Base-by-base conservation (phyloP, 352 stramenopile genomes). In the Discostella stelligera region DNA sequence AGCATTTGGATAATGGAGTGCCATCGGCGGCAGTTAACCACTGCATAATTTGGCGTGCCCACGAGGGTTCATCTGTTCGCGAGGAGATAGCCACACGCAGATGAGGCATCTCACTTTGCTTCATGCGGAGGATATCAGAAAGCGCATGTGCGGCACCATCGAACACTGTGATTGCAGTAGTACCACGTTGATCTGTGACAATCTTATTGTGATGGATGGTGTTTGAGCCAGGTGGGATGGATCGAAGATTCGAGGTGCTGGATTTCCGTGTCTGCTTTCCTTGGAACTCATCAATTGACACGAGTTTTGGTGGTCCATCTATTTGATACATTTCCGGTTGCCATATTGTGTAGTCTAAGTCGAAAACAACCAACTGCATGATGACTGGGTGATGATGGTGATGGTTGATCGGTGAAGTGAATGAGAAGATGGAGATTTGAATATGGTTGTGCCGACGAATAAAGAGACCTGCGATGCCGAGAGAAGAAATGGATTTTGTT, bases 271-370 rank as follows among this genome's bases (percentile, higher is more conserved):
- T 71, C 68, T 82, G 49, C 50, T 75, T 80, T 16, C 54, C 68
- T 23, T 49, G 30, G 49, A 69, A 67, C 9, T 71, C 60, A 61
- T 80, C 54, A 14, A 71, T 16, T 53, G 68, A 66, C 1, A 70
- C 61, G 0, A 89, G 61, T 9, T 74, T 70, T 27, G 85, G 82
- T 18, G 53, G 52, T 11, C 82, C 79, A 59, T 83, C 67, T 16
- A 89, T 68, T 63, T 91, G 82, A 30, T 88, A 90, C 80, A 90
- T 90, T 79, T 86, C 85, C 16, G 85, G 85, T 56, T 87, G 67
- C 85, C 85, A 91, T 21, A 91, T 63, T 10, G 77, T 87, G 56
- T 82, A 84, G 61, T 88, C 84, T 23, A 88, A 49, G 72, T 89
- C 79, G 69, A 89, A 87, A 0, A 87, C 71, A 41, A 71, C 83